phyloP scores from a whole-genome alignment of 1,284 basidiomycete genomes.

The Golubevia pallescens region DNA sequence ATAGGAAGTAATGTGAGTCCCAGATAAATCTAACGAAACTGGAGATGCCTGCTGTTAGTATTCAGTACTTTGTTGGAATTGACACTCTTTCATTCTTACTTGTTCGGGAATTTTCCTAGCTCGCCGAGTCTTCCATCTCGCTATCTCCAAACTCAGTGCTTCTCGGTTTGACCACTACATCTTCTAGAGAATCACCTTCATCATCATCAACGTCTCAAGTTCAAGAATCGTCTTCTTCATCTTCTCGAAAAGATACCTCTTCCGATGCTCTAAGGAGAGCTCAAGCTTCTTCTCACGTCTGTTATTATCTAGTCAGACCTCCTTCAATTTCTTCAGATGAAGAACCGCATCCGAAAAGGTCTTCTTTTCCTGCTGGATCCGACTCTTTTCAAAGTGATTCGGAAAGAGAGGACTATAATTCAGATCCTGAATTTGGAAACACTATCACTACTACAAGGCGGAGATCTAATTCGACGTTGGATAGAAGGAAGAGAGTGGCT shows the following conservation, averaged over 20 bases:
- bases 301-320: too few species aligned
- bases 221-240: too few species aligned
- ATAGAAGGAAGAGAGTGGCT: slow-evolving; percentile 1
- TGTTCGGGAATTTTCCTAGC: background rate
- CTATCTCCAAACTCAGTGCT: background rate
- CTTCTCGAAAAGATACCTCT: background rate
- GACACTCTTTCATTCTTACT: background rate
- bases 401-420: background rate
- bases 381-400: background rate
- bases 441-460: background rate
- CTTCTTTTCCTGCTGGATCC: background rate
- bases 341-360: background rate
- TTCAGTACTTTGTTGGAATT: background rate
- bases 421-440: background rate
- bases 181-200: too few species aligned
- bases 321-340: too few species aligned
- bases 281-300: too few species aligned
- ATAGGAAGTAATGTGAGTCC: background rate
- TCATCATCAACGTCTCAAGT: too few species aligned
- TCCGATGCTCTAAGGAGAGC: background rate
- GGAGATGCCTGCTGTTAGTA: background rate
- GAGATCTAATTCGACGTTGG: background rate
- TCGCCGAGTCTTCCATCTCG: background rate
- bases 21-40: background rate
- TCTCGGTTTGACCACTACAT: background rate